A percentile compares a stretch with the other conserved stretches of the same genome.
phyloP scores from a whole-genome alignment of 2,329 filamentous ascomycete genomes.

The Leptosphaerulina australis region DNA sequence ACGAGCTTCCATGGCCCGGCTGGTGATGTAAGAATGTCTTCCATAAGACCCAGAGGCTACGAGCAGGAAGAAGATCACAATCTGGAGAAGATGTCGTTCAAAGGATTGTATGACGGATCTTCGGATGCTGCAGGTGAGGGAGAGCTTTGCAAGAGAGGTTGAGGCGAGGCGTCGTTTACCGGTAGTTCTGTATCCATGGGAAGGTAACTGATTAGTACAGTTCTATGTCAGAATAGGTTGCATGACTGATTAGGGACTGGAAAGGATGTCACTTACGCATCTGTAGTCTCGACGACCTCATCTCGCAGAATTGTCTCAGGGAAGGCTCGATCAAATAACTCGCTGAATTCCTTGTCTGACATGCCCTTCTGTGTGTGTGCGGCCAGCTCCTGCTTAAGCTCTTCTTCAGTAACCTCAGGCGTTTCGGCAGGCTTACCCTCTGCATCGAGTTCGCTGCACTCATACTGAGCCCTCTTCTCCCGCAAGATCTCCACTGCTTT shows the following conservation, averaged over 20 bases:
- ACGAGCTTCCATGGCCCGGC: conserved; percentile 69
- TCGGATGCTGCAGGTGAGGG: conserved; percentile 80
- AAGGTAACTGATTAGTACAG: conserved; percentile 84
- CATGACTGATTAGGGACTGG: conserved; percentile 29
- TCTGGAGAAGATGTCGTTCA: conserved; percentile 85
- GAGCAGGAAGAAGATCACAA: conserved; percentile 67
- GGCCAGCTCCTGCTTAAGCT: conserved; percentile 77
- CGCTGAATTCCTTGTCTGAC: conserved; percentile 87
- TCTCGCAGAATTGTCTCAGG: conserved; percentile 71
- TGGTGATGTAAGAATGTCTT: conserved; percentile 66
- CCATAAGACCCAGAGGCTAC: conserved; percentile 61
- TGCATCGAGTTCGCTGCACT: conserved; percentile 79
- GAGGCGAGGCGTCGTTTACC: conserved; percentile 72
- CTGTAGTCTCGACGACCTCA: conserved; percentile 62
- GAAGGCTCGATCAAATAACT: conserved; percentile 77
- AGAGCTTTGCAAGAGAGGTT: conserved; percentile 88
- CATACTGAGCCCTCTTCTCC: conserved; percentile 83
- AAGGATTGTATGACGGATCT: conserved; percentile 78
- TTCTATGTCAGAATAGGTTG: conserved; percentile 35
- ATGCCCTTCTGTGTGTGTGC: conserved; percentile 81
- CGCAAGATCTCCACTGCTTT: conserved; percentile 85
- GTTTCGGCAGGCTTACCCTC: conserved; percentile 64
- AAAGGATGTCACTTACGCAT: conserved; percentile 60
- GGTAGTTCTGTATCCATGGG: conserved; percentile 74
- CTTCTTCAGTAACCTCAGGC: conserved; percentile 70